phyloP scores from a whole-genome alignment of 352 stramenopile species.

The Phytophthora syringae region DNA sequence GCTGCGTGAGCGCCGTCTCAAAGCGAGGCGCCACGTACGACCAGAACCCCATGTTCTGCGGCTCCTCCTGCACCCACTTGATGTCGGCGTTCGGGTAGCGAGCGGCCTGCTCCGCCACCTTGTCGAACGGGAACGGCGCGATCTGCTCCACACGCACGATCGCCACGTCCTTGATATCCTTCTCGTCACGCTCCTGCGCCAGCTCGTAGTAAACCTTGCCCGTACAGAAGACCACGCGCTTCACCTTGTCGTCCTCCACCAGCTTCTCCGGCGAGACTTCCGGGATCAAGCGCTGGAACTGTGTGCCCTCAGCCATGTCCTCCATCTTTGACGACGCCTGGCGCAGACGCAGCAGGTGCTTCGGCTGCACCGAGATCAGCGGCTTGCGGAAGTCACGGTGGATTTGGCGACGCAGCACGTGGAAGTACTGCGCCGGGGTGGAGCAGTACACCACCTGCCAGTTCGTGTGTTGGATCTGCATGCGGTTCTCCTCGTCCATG shows the following conservation, averaged over 20 bases:
- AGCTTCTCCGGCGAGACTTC: constrained; percentile 77
- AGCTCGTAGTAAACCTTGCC: constrained; percentile 99
- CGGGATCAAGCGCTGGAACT: constrained; percentile 92
- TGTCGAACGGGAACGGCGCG: constrained; percentile 97
- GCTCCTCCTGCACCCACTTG: constrained; percentile 96
- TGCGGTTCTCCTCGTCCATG: constrained; percentile 93
- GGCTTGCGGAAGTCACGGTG: constrained; percentile 98
- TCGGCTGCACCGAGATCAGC: constrained; percentile 95
- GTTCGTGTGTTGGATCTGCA: constrained; percentile 97
- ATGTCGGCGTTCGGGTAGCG: constrained; percentile 95
- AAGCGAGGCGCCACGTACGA: constrained; percentile 94
- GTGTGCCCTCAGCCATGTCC: constrained; percentile 94
- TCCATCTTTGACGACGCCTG: constrained; percentile 91
- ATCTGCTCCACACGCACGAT: constrained; percentile 97
- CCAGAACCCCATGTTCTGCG: constrained; percentile 98
- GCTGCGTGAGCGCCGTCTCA: constrained; percentile 94
- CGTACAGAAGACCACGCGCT: constrained; percentile 93
- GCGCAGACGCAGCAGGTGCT: constrained; percentile 95
- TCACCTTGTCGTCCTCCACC: constrained; percentile 61
- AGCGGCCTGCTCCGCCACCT: constrained; percentile 88
- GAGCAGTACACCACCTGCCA: constrained; percentile 98
- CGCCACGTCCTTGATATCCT: constrained; percentile 82
- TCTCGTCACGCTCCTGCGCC: constrained; percentile 87
- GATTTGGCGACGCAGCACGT: constrained; percentile 92
- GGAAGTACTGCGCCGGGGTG: constrained; percentile 94